Evolutionary conservation across 768 basidiomycete species (phyloP).

Genomic region (Calocybe cyanea): DNA sequence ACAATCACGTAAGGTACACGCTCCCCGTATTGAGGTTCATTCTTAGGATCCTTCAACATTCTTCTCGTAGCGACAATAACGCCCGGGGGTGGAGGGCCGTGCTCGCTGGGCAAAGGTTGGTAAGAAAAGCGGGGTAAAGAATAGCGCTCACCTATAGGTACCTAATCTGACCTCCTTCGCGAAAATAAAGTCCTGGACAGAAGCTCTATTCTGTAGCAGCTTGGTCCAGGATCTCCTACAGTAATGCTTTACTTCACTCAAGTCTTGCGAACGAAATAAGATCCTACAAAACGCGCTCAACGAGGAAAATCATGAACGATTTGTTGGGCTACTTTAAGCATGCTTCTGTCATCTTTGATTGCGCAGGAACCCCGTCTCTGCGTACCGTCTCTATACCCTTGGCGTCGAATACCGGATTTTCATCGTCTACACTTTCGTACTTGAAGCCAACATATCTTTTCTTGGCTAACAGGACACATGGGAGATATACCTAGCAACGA

Average conservation of each 20-base stretch:
- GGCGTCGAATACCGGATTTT: constrained; percentile 82
- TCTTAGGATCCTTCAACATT: constrained; percentile 68
- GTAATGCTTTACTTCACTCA: constrained; percentile 86
- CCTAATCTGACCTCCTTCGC: constrained; percentile 93
- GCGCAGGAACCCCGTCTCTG: constrained; percentile 86
- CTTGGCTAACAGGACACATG: constrained; percentile 94
- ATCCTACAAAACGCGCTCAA: constrained; percentile 46
- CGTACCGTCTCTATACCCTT: constrained; percentile 98
- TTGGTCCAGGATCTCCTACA: constrained; percentile 83
- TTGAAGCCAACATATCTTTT: constrained; percentile 98
- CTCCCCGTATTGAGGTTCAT: constrained; percentile 90
- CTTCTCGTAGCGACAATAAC: constrained; percentile 79
- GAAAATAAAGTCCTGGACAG: constrained; percentile 92
- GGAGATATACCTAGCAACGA: constrained; percentile 80
- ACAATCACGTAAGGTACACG: constrained; percentile 89
- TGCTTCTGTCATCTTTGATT: constrained; percentile 88
- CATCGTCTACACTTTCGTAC: constrained; percentile 80
- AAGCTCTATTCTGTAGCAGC: constrained; percentile 73
- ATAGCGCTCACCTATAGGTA: constrained; percentile 69
- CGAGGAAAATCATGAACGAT: not conserved
- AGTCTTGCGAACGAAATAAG: constrained; percentile 84
- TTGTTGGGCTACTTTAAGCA: constrained; percentile 70
- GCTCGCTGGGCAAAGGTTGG: constrained; percentile 51
- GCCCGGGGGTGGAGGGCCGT: constrained; percentile 86
- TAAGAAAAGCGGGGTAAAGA: not conserved